Percentiles rank a stretch among this genome's conserved stretches.
Evolutionary conservation across 768 basidiomycete species (phyloP).

Genomic region (Hypholoma sublateritium): DNA sequence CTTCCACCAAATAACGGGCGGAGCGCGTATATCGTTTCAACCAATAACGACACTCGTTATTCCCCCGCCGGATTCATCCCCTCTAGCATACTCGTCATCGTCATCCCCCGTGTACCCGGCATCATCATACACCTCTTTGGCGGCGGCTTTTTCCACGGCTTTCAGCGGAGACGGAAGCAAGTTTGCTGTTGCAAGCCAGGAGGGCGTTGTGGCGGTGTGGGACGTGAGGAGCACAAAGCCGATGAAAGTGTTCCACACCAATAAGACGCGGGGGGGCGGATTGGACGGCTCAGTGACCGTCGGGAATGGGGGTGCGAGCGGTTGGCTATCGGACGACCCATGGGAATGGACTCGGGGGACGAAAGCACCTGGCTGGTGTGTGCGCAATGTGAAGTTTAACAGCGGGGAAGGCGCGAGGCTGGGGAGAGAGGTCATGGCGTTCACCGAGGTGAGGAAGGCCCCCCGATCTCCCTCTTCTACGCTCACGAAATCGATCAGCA

Average conservation of each 20-base stretch:
- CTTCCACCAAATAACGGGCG: constrained; percentile 75
- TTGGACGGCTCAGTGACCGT: neutral
- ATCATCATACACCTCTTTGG: constrained; percentile 38
- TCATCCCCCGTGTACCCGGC: constrained; percentile 8
- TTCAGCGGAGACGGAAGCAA: constrained; percentile 76
- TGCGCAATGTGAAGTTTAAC: constrained; percentile 80
- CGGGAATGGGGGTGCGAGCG: constrained; percentile 19
- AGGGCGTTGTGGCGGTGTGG: constrained; percentile 80
- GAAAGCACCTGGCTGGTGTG: constrained; percentile 79
- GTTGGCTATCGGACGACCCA: constrained; percentile 60
- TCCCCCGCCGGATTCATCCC: constrained; percentile 48
- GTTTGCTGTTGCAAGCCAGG: constrained; percentile 83
- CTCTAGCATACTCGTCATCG: constrained; percentile 1
- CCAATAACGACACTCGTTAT: constrained; percentile 69
- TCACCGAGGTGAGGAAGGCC: constrained; percentile 71
- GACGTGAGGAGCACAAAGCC: constrained; percentile 76
- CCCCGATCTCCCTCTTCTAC: neutral
- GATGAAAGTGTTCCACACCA: constrained; percentile 66
- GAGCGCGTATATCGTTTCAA: constrained; percentile 56
- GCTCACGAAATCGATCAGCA: constrained; percentile 50
- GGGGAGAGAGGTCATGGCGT: constrained; percentile 78
- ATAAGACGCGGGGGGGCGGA: constrained; percentile 32
- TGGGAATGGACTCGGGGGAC: constrained; percentile 67
- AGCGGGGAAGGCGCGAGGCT: constrained; percentile 43
- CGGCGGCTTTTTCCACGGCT: constrained; percentile 78